Base-by-base conservation (phyloP, 306 rosid genomes). In the Purshia tridentata region DNA sequence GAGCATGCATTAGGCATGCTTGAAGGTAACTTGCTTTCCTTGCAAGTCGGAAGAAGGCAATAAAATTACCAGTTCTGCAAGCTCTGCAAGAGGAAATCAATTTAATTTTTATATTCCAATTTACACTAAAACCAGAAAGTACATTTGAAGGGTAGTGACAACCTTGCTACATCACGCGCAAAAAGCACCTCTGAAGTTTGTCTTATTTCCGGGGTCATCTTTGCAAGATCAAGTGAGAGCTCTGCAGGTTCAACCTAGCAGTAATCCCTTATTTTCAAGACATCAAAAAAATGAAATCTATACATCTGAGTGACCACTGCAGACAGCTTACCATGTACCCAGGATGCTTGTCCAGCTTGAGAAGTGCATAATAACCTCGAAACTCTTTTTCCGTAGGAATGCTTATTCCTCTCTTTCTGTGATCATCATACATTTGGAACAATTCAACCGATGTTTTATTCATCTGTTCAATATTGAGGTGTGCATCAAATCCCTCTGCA, bases 1-100 rank as follows among this genome's bases (percentile, higher is more conserved):
- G 99, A 59, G 99, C 97, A 61, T 94, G 99, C 96, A 94, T 94
- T 77, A 94, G 81, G 90, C 99, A 94, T 63, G 99, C 96, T 88
- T 94, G 99, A 74, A 94, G 97, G 81, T 94, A 94, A 76, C 90
- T 89, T 54, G 96, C 95, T 84, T 88, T 90, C 82, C 93, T 94
- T 58, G 90, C 91, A 74, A 91, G 91, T 67, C 96, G 87, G 81
- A 91, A 94, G 83, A 91, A 91, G 75, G 97, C 89, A 83, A 91
- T 88, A 79, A 88, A 94, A 82, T 94, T 94, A 58, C 90, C 81
- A 0, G 89, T 90, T 75, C 99, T 89, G 85, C 99, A 91, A 67
- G 97, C 95, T 87, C 99, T 94, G 93, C 74, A 85, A 79, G 77
- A 73, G 23, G 16, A 81, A 82, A 79, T 52, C 58, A 67, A 73